Percentiles rank a stretch among this genome's conserved stretches.
These are phyloP conservation scores for Arthroderma uncinatum DNA, from an alignment of 2,329 filamentous ascomycete genomes.

Conservation along the genomic window DNA sequence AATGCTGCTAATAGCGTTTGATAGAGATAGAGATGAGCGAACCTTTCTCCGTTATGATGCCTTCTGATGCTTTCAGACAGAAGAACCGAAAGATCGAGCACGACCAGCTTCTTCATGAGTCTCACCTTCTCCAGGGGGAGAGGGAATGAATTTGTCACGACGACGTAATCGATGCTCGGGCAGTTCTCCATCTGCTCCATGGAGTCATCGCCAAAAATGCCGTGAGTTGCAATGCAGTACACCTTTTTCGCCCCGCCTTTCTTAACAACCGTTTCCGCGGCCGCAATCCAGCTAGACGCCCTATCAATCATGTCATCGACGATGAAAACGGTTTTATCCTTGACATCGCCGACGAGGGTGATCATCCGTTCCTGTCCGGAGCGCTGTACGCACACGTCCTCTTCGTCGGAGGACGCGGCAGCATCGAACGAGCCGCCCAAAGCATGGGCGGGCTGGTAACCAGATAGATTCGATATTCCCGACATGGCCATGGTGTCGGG, in stretches of 20 bases:
- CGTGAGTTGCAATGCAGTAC: slow-evolving; percentile 95
- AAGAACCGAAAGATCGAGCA: slow-evolving; percentile 79
- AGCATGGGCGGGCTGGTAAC: slow-evolving; percentile 55
- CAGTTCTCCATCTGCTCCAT: slow-evolving; percentile 83
- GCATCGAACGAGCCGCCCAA: slow-evolving; percentile 79
- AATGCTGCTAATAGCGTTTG: no score
- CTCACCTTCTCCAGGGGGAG: slow-evolving; percentile 60
- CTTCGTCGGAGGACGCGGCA: slow-evolving; percentile 81
- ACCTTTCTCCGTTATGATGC: slow-evolving; percentile 83
- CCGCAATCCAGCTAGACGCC: slow-evolving; percentile 90
- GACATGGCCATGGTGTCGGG: slow-evolving; percentile 79
- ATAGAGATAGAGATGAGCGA: slow-evolving; percentile 31
- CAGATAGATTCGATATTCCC: slow-evolving; percentile 69
- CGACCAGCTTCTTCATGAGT: slow-evolving; percentile 68
- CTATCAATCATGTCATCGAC: slow-evolving; percentile 99
- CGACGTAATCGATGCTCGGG: slow-evolving; percentile 83
- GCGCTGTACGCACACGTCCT: slow-evolving; percentile 53
- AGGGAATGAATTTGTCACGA: slow-evolving; percentile 96
- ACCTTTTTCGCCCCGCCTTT: slow-evolving; percentile 83
- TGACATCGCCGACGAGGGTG: slow-evolving; percentile 91
- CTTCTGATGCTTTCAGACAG: slow-evolving; percentile 85
- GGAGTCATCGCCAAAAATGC: slow-evolving; percentile 81
- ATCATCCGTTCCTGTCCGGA: slow-evolving; percentile 84
- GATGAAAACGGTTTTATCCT: slow-evolving; percentile 77
- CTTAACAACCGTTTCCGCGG: slow-evolving; percentile 93